A percentile compares a stretch with the other conserved stretches of the same genome.
Conservation (phyloP, 2,329 filamentous ascomycete species). For the Fusarium sp. region DNA sequence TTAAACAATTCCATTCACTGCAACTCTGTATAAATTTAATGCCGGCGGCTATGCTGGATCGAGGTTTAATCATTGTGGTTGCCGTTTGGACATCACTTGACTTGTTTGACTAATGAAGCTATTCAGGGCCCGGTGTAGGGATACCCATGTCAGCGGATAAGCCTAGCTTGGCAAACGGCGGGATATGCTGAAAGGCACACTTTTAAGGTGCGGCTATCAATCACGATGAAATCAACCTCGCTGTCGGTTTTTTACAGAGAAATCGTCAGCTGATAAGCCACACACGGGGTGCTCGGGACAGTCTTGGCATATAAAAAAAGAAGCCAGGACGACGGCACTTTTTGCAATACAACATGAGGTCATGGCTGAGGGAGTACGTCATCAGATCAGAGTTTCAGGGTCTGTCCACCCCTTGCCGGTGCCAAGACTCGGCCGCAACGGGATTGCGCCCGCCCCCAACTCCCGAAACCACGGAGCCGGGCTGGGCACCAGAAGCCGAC, state of each 20-base stretch:
- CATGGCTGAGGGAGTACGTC: conserved; percentile 9
- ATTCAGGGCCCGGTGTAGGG: no score
- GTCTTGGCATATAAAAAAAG: neutral
- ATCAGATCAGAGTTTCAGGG: conserved; percentile 39
- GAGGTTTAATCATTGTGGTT: no score
- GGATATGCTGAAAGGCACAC: no score
- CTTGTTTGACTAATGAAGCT: no score
- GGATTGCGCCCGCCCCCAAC: conserved; percentile 35
- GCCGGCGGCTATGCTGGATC: no score
- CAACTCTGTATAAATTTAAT: no score
- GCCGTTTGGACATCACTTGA: no score
- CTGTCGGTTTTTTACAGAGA: neutral
- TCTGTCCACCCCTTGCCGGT: conserved; percentile 10
- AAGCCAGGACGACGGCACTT: neutral
- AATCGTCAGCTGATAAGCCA: conserved; percentile 7
- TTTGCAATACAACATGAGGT: conserved; percentile 26
- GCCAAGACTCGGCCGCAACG: conserved; percentile 48
- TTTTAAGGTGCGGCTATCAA: neutral
- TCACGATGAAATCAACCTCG: neutral
- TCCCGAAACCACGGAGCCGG: conserved; percentile 41
- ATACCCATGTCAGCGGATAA: no score
- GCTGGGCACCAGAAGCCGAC: conserved; percentile 20
- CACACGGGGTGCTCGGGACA: neutral
- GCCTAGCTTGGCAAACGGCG: no score
- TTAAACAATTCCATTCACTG: no score